These are phyloP conservation scores for Cyphellophora attinorum DNA, from an alignment of 2,329 filamentous ascomycete genomes.

Conservation along the genomic window DNA sequence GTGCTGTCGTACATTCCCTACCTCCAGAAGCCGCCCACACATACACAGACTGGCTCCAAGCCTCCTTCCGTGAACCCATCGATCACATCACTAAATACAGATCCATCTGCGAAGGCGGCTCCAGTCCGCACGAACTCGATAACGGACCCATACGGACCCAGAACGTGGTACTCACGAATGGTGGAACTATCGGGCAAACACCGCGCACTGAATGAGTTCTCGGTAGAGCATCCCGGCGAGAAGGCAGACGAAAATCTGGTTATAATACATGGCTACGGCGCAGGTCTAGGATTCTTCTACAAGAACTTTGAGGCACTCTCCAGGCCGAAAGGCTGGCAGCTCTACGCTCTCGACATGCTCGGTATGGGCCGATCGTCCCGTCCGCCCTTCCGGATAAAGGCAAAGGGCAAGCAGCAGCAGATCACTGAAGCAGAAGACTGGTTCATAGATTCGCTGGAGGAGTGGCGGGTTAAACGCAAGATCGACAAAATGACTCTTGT, in stretches of 20 bases:
- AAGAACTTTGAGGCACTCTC: constrained; percentile 90
- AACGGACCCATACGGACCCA: constrained; percentile 71
- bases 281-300: constrained; percentile 95
- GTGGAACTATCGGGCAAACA: constrained; percentile 78
- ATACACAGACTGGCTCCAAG: constrained; percentile 47
- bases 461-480: constrained; percentile 82
- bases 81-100: background rate
- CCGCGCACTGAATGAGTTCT: constrained; percentile 84
- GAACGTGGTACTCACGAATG: constrained; percentile 78
- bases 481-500: constrained; percentile 90
- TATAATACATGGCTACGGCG: constrained; percentile 94
- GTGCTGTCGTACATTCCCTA: constrained; percentile 81
- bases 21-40: constrained; percentile 53
- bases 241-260: constrained; percentile 76
- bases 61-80: constrained; percentile 31
- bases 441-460: constrained; percentile 93
- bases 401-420: constrained; percentile 70
- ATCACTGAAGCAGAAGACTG: constrained; percentile 85
- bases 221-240: constrained; percentile 74
- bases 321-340: constrained; percentile 67
- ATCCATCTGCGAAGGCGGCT: constrained; percentile 26
- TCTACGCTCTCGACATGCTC: constrained; percentile 89
- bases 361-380: constrained; percentile 87
- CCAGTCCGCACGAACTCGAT: constrained; percentile 37
- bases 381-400: constrained; percentile 72